Base-by-base conservation (phyloP, 2,329 filamentous ascomycete genomes). In the Aureobasidium sp. region DNA sequence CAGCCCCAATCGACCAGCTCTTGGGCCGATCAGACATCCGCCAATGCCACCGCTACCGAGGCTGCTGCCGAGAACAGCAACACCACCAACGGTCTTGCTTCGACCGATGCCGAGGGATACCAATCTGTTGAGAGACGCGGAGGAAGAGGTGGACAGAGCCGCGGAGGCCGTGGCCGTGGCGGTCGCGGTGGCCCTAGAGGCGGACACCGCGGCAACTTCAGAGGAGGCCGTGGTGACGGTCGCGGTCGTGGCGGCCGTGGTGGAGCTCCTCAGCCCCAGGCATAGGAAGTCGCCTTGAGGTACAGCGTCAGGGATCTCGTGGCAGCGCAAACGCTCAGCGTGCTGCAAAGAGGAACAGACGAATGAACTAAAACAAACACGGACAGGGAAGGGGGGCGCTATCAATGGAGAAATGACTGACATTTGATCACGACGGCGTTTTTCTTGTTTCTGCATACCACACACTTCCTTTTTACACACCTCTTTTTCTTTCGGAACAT, bases 21-120 rank as follows among this genome's bases (percentile, higher is more conserved):
- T 69, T 95, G 90, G 90, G 90, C 90, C 29, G 91, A 96, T 69
- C 89, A 94, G 64, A 84, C 89, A 36, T 42, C 61, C 36, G 55
- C 52, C 20, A 63, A 67, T 63, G 63, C 64, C 57, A 45, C 65
- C 20, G 55, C 51, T 27, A 49, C 48, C 34, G 45, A 48, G 14
- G 34, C 36, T 12, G 37, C 64, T 22, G 49, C 55, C 5, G 61
- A 64, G 17, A 65, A 69, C 56, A 66, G 65, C 55, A 62, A 67
- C 22, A 63, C 62, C 14, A 70, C 69, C 36, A 73, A 71, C 65
- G 61, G 66, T 31, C 69, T 70, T 41, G 70, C 68, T 25, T 70
- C 72, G 61, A 70, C 75, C 37, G 75, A 76, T 52, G 77, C 80
- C 55, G 88, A 90, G 69, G 88, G 88, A 27, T 91, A 91, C 80